These are phyloP conservation scores for Sporopachydermia lactativora DNA, from an alignment of 805 yeast species.

Conservation along the genomic window DNA sequence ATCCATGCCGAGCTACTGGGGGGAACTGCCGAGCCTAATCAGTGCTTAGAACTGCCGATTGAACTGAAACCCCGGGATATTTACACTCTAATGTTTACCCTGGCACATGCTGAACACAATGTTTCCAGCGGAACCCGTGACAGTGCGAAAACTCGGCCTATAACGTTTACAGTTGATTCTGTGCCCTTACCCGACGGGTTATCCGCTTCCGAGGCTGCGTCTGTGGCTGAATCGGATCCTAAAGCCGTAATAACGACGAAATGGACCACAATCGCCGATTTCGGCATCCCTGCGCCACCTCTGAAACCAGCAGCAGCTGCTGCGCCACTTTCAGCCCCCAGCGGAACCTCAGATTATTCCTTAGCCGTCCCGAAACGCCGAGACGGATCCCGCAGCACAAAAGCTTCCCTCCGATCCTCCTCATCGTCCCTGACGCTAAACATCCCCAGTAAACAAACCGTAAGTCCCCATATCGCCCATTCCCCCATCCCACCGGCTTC, in stretches of 20 bases:
- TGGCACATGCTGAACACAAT: constrained; percentile 9
- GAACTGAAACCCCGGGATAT: constrained; percentile 15
- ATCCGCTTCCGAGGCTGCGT: not conserved
- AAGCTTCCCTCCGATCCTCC: not conserved
- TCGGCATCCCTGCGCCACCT: constrained; percentile 22
- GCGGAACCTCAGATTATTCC: not conserved
- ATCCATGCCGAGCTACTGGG: constrained; percentile 13
- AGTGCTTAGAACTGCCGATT: constrained; percentile 16
- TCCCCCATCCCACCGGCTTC: constrained; percentile 11
- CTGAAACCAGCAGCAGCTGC: constrained; percentile 8
- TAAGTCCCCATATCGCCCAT: not conserved
- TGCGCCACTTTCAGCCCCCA: not conserved
- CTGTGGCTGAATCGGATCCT: too few relatives aligned
- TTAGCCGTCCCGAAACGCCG: not conserved
- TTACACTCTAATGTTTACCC: constrained; percentile 15
- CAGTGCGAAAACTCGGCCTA: constrained; percentile 3
- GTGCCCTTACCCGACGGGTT: not conserved
- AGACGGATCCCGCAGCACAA: not conserved
- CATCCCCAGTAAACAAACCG: constrained; percentile 2
- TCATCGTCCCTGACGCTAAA: constrained; percentile 2
- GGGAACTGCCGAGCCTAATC: constrained; percentile 12
- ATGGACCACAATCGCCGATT: constrained; percentile 26
- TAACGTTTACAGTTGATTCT: constrained; percentile 1
- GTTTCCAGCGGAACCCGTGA: constrained; percentile 3
- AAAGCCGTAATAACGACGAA: constrained; percentile 14